A percentile compares a stretch with the other conserved stretches of the same genome.
phyloP scores from a whole-genome alignment of 495 filamentous ascomycete species.

The Tricharina praecox region DNA sequence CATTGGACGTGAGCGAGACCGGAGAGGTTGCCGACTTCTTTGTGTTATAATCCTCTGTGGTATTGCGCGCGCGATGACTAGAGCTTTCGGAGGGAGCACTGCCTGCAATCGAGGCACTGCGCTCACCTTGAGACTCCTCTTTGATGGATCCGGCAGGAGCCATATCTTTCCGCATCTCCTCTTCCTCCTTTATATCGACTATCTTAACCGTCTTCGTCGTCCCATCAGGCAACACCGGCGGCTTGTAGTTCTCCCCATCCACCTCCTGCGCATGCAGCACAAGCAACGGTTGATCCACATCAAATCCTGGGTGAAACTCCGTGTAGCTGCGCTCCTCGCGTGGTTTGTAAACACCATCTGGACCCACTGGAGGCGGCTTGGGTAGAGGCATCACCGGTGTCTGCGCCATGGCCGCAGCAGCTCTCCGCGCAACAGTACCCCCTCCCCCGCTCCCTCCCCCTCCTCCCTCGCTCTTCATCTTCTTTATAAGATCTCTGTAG shows the following conservation, averaged over 20 bases:
- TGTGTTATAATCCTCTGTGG: slow-evolving; percentile 1
- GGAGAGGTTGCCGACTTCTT: slow-evolving; percentile 1
- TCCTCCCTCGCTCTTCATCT: no score
- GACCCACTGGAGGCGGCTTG: slow-evolving; percentile 31
- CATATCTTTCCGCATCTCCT: slow-evolving; percentile 7
- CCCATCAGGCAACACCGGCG: not conserved
- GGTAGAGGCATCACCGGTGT: slow-evolving; percentile 31
- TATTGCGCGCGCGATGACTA: not conserved
- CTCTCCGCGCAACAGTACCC: not conserved
- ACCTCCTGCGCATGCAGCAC: slow-evolving; percentile 72
- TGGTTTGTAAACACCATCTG: slow-evolving; percentile 90
- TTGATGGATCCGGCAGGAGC: not conserved
- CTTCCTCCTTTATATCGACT: slow-evolving; percentile 23
- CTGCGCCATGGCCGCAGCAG: not conserved
- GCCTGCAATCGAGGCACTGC: not conserved
- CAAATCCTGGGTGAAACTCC: slow-evolving; percentile 88
- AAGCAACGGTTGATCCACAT: slow-evolving; percentile 61
- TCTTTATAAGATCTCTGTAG: slow-evolving; percentile 28
- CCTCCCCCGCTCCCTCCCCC: not conserved
- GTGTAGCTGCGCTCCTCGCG: slow-evolving; percentile 92
- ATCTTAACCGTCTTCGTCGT: slow-evolving; percentile 12
- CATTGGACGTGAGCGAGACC: not conserved
- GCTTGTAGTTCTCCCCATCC: slow-evolving; percentile 36
- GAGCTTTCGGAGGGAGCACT: not conserved
- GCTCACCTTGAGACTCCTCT: not conserved